Base-by-base conservation (phyloP, 73 alveolate species). In the Halteria grandinella region DNA sequence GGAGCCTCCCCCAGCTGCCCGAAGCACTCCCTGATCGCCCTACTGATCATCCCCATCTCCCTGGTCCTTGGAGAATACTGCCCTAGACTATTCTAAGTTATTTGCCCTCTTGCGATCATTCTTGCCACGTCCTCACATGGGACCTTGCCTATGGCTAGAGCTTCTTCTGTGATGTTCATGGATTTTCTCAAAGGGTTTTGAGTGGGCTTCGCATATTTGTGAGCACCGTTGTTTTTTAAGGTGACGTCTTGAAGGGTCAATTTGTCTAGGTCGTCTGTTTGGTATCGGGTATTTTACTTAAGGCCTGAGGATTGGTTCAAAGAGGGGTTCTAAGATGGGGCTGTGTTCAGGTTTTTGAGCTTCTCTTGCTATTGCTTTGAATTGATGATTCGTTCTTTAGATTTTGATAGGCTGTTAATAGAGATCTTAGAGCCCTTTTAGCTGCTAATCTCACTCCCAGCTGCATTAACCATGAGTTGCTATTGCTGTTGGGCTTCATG, bases 101-200 rank as follows among this genome's bases (percentile, higher is more conserved):
- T 36, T 5, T 7, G 28, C 41, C 4, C 23, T 3, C 47, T 66
- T 18, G 18, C 45, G 28, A 66, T 18, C 4, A n/a, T 7, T 66
- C 49, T 21, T 6, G 80, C 80, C 43, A 66, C 80, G 3, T 66
- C 47, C 36, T 66, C 80, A 44, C 69, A 66, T n/a, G 80, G 80
- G 3, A 66, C 50, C 21, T 66, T 66, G 1, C 80, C 80, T 5
- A 66, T 66, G 4, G 80, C 80, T 24, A 66, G 29, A 27, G 80
- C 80, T 27, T 66, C 80, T 17, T 41, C 47, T 6, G 80, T 66
- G 29, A 66, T 66, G 47, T 66, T 66, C 15, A 66, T 12, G 5
- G 45, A 27, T 44, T 27, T 18, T 4, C 45, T n/a, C n/a, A n/a
- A n/a, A n/a, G n/a, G n/a, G n/a, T n/a, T n/a, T n/a, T n/a, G n/a